Base-by-base conservation (phyloP, 345 rosid species). In the Limnanthes douglasii region DNA sequence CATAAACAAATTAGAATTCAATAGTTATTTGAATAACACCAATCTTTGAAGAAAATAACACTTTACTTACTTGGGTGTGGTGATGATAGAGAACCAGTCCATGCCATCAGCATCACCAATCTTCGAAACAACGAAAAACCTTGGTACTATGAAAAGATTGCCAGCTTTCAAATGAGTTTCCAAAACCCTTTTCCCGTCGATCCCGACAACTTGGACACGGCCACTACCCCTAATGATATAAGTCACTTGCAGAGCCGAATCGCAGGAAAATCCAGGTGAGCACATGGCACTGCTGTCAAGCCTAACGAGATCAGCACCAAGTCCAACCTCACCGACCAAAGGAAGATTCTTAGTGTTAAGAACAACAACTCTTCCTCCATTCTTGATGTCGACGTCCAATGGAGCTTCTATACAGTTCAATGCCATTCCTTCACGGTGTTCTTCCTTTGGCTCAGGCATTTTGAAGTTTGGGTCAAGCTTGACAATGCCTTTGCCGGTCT, bases 241-340 rank as follows among this genome's bases (percentile, higher is more conserved):
- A 8, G 93, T 86, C 15, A 86, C 93, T 39, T 86, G 95, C 39
- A 75, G 31, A 2, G 86, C 97, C 1, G 95, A 82, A 54, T 86
- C 97, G 48, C 93, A 82, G 0, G 97, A 88, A 23, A 88, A 83
- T 0, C 97, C 97, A 34, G 95, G 97, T 32, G 97, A 88, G 52
- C 97, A 83, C 97, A 83, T 83, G 0, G 95, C 94, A 3, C 70
- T 53, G 0, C 73, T 70, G 30, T 88, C 86, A 10, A 88, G 43
- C 45, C 69, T 72, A 7, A 83, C 93, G 18, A 88, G 92, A 43
- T 83, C 95, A 32, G 93, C 93, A 10, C 97, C 97, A 5, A 79
- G 63, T 4, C 97, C 95, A 20, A 79, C 70, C 53, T 88, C 70
- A 33, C 78, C 90, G 11, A 88, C 84, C 48, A 88, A 50, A 21